A percentile compares a stretch with the other conserved stretches of the same genome.
Evolutionary conservation across 2,329 filamentous ascomycete genomes (phyloP).

Genomic region (Cytospora schulzeri): DNA sequence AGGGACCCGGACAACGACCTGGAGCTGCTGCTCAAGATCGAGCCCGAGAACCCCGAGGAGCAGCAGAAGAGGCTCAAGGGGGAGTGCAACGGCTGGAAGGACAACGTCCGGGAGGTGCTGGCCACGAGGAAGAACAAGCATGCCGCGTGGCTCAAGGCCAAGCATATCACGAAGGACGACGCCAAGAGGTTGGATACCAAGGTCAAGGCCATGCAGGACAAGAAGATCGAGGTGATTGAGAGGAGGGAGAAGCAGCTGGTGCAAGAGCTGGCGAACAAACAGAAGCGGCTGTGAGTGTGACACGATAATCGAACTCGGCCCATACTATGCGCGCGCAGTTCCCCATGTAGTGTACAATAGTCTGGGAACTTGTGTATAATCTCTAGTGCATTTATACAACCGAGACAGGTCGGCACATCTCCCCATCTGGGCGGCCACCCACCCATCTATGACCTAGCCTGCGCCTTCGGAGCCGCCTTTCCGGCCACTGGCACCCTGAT

Average conservation of each 20-base stretch:
- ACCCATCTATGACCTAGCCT: background rate
- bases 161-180: conserved; percentile 47
- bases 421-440: background rate
- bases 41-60: conserved; percentile 54
- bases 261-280: conserved; percentile 41
- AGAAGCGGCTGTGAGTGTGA: conserved; percentile 17
- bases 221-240: conserved; percentile 55
- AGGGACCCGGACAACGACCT: conserved; percentile 59
- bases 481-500: conserved; percentile 12
- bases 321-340: background rate
- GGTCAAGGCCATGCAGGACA: conserved; percentile 55
- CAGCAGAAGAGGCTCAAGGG: conserved; percentile 47
- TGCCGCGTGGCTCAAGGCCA: conserved; percentile 51
- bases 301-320: background rate
- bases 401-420: background rate
- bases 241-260: conserved; percentile 51
- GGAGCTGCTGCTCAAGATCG: conserved; percentile 57
- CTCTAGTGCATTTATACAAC: conserved; percentile 22
- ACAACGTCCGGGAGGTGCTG: conserved; percentile 50
- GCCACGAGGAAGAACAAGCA: conserved; percentile 52
- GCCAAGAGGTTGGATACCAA: conserved; percentile 45
- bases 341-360: background rate
- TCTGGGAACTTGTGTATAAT: background rate
- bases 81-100: conserved; percentile 52
- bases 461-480: background rate